Evolutionary conservation across 1,139 yeast species (phyloP).

Genomic region (Yamadazyma membranifaciens): DNA sequence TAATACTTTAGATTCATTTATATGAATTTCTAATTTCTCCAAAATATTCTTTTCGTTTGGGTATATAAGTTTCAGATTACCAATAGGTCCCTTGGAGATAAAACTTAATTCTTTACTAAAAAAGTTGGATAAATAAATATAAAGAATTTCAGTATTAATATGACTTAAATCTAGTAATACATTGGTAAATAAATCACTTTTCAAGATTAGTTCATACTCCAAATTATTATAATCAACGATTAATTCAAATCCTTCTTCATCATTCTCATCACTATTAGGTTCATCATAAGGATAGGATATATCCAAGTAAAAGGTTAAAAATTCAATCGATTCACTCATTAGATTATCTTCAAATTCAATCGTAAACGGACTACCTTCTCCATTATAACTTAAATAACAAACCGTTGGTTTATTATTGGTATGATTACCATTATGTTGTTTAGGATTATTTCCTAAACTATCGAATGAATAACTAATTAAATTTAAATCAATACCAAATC

Average conservation of each 20-base stretch:
- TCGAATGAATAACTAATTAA: constrained; percentile 30
- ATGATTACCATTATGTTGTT: neutral
- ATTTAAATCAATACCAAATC: constrained; percentile 39
- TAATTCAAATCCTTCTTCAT: constrained; percentile 22
- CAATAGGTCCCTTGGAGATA: constrained; percentile 67
- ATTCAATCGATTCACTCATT: constrained; percentile 70
- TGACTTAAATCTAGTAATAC: constrained; percentile 68
- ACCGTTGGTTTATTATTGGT: constrained; percentile 16
- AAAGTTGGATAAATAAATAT: constrained; percentile 40
- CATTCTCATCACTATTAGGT: constrained; percentile 16
- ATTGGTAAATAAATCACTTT: constrained; percentile 63
- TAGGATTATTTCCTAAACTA: neutral
- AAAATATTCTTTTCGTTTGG: constrained; percentile 65
- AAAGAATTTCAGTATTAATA: constrained; percentile 59
- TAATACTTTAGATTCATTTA: constrained; percentile 13
- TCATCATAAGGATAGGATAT: constrained; percentile 30
- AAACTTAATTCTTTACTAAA: constrained; percentile 43
- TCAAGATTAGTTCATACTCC: constrained; percentile 62
- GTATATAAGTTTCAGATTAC: constrained; percentile 63
- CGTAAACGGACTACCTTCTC: constrained; percentile 65
- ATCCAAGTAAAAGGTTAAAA: constrained; percentile 56
- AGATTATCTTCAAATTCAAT: constrained; percentile 69
- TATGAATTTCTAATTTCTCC: constrained; percentile 41
- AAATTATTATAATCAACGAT: constrained; percentile 49
- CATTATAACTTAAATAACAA: constrained; percentile 42